Base-by-base conservation (phyloP, 228 moss, liverwort and hornwort species). In the Sphagnum magellanicum region DNA sequence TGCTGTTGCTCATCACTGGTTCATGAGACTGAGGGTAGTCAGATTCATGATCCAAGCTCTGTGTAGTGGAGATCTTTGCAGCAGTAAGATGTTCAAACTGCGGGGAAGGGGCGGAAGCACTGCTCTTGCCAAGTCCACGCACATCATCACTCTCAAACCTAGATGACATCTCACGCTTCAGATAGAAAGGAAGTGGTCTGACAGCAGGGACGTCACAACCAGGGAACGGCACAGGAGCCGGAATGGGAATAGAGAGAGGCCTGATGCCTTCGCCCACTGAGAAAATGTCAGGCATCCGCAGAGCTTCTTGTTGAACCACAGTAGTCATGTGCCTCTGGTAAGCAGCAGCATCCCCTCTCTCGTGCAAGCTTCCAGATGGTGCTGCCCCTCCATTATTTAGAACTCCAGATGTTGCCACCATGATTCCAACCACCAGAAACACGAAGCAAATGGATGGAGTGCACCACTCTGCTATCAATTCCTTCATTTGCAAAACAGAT, bases 381-480 rank as follows among this genome's bases (percentile, higher is more conserved):
- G 77, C 68, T 6, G 72, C 78, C 32, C 32, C 32, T 32, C 32
- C 32, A 32, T 32, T 32, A 75, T 71, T 68, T 14, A 69, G 68
- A 6, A 78, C 82, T 6, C 82, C 76, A 5, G 76, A 78, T 5
- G 82, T 86, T 48, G 82, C 80, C 10, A 78, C 60, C 67, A 86
- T 62, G 14, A 80, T 70, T 49, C 86, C 86, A 0, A 80, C 76
- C 0, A 86, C 76, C 64, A 86, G 86, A 52, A 86, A 72, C 17
- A 78, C 69, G 53, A 86, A 86, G 72, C 86, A 86, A 62, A 78
- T 53, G 63, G 78, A 83, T 49, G 82, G 78, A 46, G 78, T 86
- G 78, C 86, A 86, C 86, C 82, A 86, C 32, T 86, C 86, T 5
- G 82, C 77, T 66, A 86, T 53, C 2, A 80, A 59, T 50, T 86